Evolutionary conservation across 371 early-diverging fungal species (phyloP).

Genomic region (Mortierella sp.): DNA sequence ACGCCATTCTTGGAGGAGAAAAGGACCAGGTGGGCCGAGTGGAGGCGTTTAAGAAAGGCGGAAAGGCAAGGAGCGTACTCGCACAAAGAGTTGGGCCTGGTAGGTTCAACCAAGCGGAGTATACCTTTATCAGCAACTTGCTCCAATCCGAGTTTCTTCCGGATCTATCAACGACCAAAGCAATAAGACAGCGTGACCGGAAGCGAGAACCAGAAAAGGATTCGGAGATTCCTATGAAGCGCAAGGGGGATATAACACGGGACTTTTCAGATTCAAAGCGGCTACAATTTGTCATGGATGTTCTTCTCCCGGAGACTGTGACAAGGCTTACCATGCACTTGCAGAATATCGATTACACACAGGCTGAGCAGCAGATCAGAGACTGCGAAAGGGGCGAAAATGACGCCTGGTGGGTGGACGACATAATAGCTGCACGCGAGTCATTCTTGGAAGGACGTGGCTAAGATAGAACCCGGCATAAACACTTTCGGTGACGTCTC

Average conservation of each 20-base stretch:
- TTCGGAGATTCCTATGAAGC: slow-evolving; percentile 19
- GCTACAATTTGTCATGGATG: slow-evolving; percentile 36
- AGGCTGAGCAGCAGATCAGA: slow-evolving; percentile 23
- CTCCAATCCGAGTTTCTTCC: slow-evolving; percentile 42
- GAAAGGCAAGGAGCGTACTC: slow-evolving; percentile 21
- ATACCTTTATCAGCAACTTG: slow-evolving; percentile 16
- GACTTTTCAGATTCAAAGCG: slow-evolving; percentile 30
- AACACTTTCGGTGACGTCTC: too few relatives aligned
- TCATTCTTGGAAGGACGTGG: slow-evolving; percentile 40
- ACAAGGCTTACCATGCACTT: slow-evolving; percentile 35
- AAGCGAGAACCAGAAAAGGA: background rate
- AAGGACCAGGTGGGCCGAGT: slow-evolving; percentile 29
- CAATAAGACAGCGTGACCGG: background rate
- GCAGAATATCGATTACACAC: slow-evolving; percentile 10
- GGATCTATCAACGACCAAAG: slow-evolving; percentile 25
- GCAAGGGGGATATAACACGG: slow-evolving; percentile 20
- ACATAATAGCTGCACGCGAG: slow-evolving; percentile 38
- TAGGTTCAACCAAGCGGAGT: slow-evolving; percentile 19
- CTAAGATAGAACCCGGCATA: too few relatives aligned
- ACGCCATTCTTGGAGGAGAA: slow-evolving; percentile 26
- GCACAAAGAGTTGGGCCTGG: slow-evolving; percentile 46
- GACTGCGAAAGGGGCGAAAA: slow-evolving; percentile 11
- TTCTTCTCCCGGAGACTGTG: slow-evolving; percentile 39
- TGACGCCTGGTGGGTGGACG: slow-evolving; percentile 45
- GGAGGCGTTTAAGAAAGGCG: slow-evolving; percentile 30